Conservation (phyloP, 805 yeast species). For the Lachancea sp. region DNA sequence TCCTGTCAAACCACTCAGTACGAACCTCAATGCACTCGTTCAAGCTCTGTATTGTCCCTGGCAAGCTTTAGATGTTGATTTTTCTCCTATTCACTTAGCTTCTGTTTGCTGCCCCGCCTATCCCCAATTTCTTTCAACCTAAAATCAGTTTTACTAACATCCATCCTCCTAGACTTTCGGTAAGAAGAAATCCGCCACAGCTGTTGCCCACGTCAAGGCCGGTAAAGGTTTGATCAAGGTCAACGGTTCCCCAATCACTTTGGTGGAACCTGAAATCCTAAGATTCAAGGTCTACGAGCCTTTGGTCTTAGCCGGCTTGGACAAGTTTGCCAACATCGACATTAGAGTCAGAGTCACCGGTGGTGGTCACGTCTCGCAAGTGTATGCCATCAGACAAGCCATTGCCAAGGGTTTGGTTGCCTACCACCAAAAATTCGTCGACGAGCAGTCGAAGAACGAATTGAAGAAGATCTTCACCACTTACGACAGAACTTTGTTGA, state of each 20-base stretch:
- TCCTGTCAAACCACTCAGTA: no score
- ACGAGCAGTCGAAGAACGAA: slow-evolving; percentile 99
- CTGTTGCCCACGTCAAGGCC: slow-evolving; percentile 99
- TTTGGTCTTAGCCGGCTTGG: slow-evolving; percentile 94
- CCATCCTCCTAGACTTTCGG: slow-evolving; percentile 83
- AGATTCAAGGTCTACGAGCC: slow-evolving; percentile 99
- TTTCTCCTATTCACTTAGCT: background rate
- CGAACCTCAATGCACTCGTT: no score
- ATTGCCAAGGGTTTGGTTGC: slow-evolving; percentile 99
- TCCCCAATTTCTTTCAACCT: no score
- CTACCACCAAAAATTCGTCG: slow-evolving; percentile 98
- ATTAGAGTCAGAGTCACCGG: slow-evolving; percentile 99
- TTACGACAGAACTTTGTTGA: slow-evolving; percentile 98
- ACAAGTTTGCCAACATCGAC: slow-evolving; percentile 97
- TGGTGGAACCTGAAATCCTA: slow-evolving; percentile 97
- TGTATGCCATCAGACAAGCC: slow-evolving; percentile 99
- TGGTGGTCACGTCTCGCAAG: slow-evolving; percentile 99
- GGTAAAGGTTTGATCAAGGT: slow-evolving; percentile 99
- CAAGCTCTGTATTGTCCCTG: no score
- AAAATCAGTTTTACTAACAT: slow-evolving; percentile 9
- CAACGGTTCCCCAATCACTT: slow-evolving; percentile 98
- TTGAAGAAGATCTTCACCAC: slow-evolving; percentile 95
- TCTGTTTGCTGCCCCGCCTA: no score
- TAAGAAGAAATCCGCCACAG: slow-evolving; percentile 99
- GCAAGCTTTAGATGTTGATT: no score